Evolutionary conservation across 306 rosid genomes (phyloP).

Genomic region (Erythrophleum fordii): DNA sequence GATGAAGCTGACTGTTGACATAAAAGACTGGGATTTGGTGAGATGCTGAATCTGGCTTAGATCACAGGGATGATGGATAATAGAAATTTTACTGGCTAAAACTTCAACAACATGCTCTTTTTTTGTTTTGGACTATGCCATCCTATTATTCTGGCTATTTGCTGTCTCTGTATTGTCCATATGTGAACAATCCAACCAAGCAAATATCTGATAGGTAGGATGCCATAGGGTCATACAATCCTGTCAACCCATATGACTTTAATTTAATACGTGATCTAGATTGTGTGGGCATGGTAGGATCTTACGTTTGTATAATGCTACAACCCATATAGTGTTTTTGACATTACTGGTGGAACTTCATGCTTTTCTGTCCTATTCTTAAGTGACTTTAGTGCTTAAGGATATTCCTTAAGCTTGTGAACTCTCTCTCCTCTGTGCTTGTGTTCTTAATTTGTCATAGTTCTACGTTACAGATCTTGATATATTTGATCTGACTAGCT

Average conservation of each 20-base stretch:
- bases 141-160: not conserved
- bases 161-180: not conserved
- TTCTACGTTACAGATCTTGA: not conserved
- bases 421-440: not conserved
- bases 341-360: not conserved
- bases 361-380: not conserved
- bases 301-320: not conserved
- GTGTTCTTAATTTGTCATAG: not conserved
- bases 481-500: constrained; percentile 1
- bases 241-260: not conserved
- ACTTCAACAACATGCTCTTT: not conserved
- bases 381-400: not conserved
- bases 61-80: too few relatives aligned
- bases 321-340: not conserved
- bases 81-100: too few relatives aligned
- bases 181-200: not conserved
- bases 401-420: not conserved
- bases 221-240: not conserved
- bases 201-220: too few relatives aligned
- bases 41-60: too few relatives aligned
- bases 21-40: too few relatives aligned
- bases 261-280: not conserved
- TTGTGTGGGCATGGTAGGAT: not conserved
- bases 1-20: too few relatives aligned
- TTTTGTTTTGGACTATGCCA: not conserved